phyloP scores from a whole-genome alignment of 1,284 basidiomycete species.

The Cutaneotrichosporon daszewskae region DNA sequence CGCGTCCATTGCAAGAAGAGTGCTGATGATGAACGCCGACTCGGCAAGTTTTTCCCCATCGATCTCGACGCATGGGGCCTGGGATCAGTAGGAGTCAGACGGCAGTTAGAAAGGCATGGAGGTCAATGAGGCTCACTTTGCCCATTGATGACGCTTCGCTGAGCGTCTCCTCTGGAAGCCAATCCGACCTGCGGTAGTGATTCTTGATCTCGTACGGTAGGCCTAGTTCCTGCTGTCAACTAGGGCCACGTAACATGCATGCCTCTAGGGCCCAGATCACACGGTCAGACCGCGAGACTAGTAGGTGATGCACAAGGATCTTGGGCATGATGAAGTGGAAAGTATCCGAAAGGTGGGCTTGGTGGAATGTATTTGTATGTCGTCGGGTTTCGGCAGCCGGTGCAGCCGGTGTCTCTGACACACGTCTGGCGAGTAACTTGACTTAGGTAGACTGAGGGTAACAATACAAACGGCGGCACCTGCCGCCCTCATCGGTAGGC shows the following conservation, averaged over 20 bases:
- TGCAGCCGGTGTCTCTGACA: too few relatives aligned
- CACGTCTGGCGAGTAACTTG: too few relatives aligned
- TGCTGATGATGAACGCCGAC: conserved; percentile 33
- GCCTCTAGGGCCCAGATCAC: conserved; percentile 30
- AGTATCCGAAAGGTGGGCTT: too few relatives aligned
- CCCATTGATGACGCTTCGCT: conserved; percentile 29
- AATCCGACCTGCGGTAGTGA: conserved; percentile 24
- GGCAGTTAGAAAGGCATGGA: too few relatives aligned
- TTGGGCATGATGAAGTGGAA: too few relatives aligned
- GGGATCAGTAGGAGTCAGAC: not conserved
- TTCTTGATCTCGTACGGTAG: conserved; percentile 34
- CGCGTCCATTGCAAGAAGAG: too few relatives aligned
- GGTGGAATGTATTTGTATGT: too few relatives aligned
- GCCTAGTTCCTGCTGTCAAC: conserved; percentile 28
- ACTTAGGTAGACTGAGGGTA: too few relatives aligned
- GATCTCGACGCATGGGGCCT: conserved; percentile 31
- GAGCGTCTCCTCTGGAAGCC: conserved; percentile 23
- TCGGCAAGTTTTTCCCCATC: conserved; percentile 30
- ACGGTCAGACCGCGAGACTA: conserved; percentile 34
- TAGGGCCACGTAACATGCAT: too few relatives aligned
- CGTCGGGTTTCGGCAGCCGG: too few relatives aligned
- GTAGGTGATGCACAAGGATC: conserved; percentile 41
- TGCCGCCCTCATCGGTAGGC: too few relatives aligned
- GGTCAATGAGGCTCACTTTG: conserved; percentile 13
- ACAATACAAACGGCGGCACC: too few relatives aligned